A percentile compares a stretch with the other conserved stretches of the same genome.
Evolutionary conservation across 2,329 filamentous ascomycete genomes (phyloP).

Genomic region (Exophiala phaeomuriformis): DNA sequence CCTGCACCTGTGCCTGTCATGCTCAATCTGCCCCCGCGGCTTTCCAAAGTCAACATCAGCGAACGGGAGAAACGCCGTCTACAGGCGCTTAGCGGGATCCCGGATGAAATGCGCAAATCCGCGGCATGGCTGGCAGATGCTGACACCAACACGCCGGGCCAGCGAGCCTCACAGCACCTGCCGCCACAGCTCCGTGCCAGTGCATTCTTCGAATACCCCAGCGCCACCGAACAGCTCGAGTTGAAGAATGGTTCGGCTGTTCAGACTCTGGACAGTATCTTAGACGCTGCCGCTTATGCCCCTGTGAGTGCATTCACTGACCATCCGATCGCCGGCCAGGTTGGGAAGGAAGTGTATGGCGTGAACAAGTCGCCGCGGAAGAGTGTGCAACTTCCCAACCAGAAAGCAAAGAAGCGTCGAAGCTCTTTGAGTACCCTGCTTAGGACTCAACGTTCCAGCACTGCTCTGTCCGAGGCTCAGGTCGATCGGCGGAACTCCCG

Average conservation of each 20-base stretch:
- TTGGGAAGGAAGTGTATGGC: constrained; percentile 70
- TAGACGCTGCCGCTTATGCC: constrained; percentile 79
- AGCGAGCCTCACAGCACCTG: constrained; percentile 40
- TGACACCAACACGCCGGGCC: constrained; percentile 17
- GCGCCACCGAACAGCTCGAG: constrained; percentile 48
- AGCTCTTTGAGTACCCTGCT: constrained; percentile 30
- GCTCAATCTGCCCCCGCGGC: constrained; percentile 81
- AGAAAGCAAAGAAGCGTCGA: constrained; percentile 29
- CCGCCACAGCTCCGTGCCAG: constrained; percentile 85
- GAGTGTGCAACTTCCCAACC: constrained; percentile 23
- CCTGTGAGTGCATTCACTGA: constrained; percentile 90
- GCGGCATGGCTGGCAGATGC: constrained; percentile 39
- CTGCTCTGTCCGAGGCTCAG: constrained; percentile 22
- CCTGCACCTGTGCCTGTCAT: constrained; percentile 89
- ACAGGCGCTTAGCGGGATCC: constrained; percentile 61
- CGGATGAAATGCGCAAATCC: constrained; percentile 47
- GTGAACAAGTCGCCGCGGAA: constrained; percentile 28
- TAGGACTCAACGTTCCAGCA: constrained; percentile 22
- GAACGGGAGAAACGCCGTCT: constrained; percentile 65
- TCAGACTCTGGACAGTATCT: constrained; percentile 79
- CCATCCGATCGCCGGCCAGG: constrained; percentile 69
- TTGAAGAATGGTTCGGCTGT: constrained; percentile 72
- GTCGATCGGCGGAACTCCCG: constrained; percentile 18
- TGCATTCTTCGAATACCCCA: constrained; percentile 73
- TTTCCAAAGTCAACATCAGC: constrained; percentile 63